Evolutionary conservation across 2,329 filamentous ascomycete species (phyloP), one percentile per base, ranked within the genome.

Genomic region (Alternaria ventricosa): DNA sequence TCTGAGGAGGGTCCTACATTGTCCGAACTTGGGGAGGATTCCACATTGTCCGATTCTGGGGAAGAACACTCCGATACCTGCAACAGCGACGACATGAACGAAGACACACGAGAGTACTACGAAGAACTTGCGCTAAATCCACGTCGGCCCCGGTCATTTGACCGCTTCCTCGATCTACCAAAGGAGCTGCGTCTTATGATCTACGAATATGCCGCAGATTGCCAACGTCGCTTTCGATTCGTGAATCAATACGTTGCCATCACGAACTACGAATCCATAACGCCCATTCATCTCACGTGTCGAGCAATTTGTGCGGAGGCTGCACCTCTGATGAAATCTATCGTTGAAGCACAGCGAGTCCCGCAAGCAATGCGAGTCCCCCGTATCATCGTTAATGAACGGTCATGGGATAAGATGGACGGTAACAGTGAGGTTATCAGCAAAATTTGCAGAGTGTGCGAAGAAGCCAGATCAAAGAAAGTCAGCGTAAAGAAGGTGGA

Each of bases 161-260:
- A 36, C 33, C 33, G 33, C 13, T 57, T 58, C 55, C 36, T 55
- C 15, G 49, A 58, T 23, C 43, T 55, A 20, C 56, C 61, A 11
- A 33, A 18, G n/a, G 56, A 51, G 28, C 41, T 63, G 5, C 55
- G 61, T 6, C 22, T 55, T 11, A 59, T 63, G 44, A 27, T 60
- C 15, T 63, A 63, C 45, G 50, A 60, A 41, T 41, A 41, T 18
- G 36, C 36, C 4, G 36, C 36, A 6, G 36, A 41, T 41, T 41
- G 36, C 36, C 36, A 6, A 41, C 36, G 36, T 41, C 36, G n/a
- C 36, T 41, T 41, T 41, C 33, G 33, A 41, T 41, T 41, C 36
- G 36, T 41, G 36, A 18, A 41, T 41, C 15, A 9, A 41, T 11
- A 18, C 36, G n/a, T 18, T 41, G n/a, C 15, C 36, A 41, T 41